Conservation (phyloP, 2,329 filamentous ascomycete species). For the Colletotrichum endophyticum region DNA sequence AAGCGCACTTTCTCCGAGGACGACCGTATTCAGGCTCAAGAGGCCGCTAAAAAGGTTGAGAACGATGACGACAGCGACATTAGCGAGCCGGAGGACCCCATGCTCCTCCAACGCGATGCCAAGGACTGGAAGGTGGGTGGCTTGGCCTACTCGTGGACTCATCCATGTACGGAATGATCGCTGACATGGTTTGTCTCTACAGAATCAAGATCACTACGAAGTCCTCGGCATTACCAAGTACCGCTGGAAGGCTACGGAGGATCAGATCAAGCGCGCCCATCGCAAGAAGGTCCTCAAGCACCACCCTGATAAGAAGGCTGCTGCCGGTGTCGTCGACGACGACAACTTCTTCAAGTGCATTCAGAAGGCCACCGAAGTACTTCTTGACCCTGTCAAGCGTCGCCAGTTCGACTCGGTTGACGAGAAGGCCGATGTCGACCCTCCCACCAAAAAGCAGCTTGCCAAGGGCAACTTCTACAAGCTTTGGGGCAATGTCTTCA, state of each 20-base stretch:
- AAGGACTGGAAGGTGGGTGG: constrained; percentile 96
- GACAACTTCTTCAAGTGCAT: constrained; percentile 99
- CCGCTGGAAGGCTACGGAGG: constrained; percentile 90
- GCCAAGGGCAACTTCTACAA: constrained; percentile 88
- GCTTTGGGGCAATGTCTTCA: constrained; percentile 89
- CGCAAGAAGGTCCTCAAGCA: constrained; percentile 99
- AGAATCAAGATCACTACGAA: constrained; percentile 97
- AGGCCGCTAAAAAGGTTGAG: constrained; percentile 94
- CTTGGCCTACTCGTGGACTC: neutral
- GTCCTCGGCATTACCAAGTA: constrained; percentile 93
- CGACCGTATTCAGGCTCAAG: constrained; percentile 94
- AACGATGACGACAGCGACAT: constrained; percentile 89
- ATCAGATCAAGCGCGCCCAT: constrained; percentile 98
- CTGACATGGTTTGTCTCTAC: neutral
- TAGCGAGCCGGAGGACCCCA: constrained; percentile 90
- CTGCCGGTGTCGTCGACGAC: constrained; percentile 83
- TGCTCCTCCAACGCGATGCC: constrained; percentile 90
- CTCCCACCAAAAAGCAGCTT: constrained; percentile 89
- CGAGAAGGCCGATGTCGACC: constrained; percentile 89
- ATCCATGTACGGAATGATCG: neutral
- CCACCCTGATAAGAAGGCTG: constrained; percentile 98
- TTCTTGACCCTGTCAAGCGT: constrained; percentile 89
- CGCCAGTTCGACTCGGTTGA: constrained; percentile 97
- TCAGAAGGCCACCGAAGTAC: constrained; percentile 94
- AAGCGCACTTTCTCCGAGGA: constrained; percentile 99